Conservation (phyloP, 768 basidiomycete species). For the Phylloporus scabripes region DNA sequence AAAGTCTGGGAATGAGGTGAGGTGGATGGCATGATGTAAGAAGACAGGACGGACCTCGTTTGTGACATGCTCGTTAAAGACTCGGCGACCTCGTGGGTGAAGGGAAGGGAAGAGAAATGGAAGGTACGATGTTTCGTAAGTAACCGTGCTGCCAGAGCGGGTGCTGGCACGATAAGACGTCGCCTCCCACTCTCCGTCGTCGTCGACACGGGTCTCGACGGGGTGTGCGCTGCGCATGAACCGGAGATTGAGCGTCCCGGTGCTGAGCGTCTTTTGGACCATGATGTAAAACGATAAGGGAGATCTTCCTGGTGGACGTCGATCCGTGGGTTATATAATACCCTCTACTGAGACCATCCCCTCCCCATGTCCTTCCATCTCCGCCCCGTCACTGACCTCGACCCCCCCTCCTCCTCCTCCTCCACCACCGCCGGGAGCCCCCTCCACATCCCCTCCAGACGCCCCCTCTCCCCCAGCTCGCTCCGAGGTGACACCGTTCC, state of each 20-base stretch:
- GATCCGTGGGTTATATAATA: conserved; percentile 19
- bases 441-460: conserved; percentile 34
- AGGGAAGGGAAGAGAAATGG: conserved; percentile 55
- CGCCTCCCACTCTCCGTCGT: too few species aligned
- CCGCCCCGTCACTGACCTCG: conserved; percentile 45
- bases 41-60: conserved; percentile 20
- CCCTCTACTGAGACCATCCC: conserved; percentile 11
- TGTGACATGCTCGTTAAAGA: conserved; percentile 39
- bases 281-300: too few species aligned
- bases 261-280: conserved; percentile 51
- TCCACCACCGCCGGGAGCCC: conserved; percentile 43
- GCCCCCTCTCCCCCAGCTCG: conserved; percentile 60
- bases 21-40: conserved; percentile 15
- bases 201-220: conserved; percentile 50
- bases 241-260: conserved; percentile 56
- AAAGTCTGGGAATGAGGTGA: conserved; percentile 12
- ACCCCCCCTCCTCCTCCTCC: conserved; percentile 39
- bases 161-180: too few species aligned
- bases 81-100: conserved; percentile 45
- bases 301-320: too few species aligned
- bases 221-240: conserved; percentile 71
- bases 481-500: conserved; percentile 42
- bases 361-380: conserved; percentile 47
- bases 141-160: conserved; percentile 28
- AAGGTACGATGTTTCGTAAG: conserved; percentile 59